Percentiles rank a stretch among this genome's conserved stretches.
These are phyloP conservation scores for Nicotiana knightiana DNA, from an alignment of 257 asterid genomes.

Conservation along the genomic window DNA sequence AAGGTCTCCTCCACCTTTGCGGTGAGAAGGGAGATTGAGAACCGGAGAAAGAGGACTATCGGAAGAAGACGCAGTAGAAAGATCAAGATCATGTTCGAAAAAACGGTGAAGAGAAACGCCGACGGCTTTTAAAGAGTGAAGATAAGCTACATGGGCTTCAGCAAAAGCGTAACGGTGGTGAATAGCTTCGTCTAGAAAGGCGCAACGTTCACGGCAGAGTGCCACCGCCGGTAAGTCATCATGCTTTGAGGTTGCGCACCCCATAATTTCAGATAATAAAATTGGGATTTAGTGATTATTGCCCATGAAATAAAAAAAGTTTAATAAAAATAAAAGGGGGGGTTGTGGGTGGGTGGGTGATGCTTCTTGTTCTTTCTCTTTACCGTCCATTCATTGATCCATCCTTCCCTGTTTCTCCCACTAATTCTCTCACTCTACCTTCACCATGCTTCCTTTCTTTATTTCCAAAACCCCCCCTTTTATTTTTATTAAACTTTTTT, in stretches of 20 bases:
- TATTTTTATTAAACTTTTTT: background rate
- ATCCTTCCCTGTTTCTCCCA: slow-evolving; percentile 18
- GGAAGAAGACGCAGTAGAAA: background rate
- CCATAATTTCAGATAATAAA: slow-evolving; percentile 36
- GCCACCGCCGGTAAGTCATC: slow-evolving; percentile 86
- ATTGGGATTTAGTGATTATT: too few species aligned
- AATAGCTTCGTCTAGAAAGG: slow-evolving; percentile 73
- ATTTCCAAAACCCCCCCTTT: background rate
- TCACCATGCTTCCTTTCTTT: slow-evolving; percentile 26
- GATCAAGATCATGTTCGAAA: slow-evolving; percentile 52
- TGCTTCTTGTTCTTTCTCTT: slow-evolving; percentile 21
- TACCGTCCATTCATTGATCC: slow-evolving; percentile 15
- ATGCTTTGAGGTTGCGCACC: slow-evolving; percentile 76
- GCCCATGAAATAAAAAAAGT: too few species aligned
- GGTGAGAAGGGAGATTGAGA: slow-evolving; percentile 47
- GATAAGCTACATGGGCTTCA: slow-evolving; percentile 69
- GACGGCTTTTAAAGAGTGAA: slow-evolving; percentile 59
- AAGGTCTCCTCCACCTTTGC: slow-evolving; percentile 37
- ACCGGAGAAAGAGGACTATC: slow-evolving; percentile 47
- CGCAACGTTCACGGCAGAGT: slow-evolving; percentile 81
- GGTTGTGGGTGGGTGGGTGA: background rate
- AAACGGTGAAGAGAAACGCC: slow-evolving; percentile 65
- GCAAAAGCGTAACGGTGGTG: slow-evolving; percentile 80
- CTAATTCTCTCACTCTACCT: slow-evolving; percentile 21
- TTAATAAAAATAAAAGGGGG: background rate